Percentiles rank a stretch among this genome's conserved stretches.
Evolutionary conservation across 108 stramenopile genomes (phyloP).

Genomic region (Cylindrotheca fusiformis): DNA sequence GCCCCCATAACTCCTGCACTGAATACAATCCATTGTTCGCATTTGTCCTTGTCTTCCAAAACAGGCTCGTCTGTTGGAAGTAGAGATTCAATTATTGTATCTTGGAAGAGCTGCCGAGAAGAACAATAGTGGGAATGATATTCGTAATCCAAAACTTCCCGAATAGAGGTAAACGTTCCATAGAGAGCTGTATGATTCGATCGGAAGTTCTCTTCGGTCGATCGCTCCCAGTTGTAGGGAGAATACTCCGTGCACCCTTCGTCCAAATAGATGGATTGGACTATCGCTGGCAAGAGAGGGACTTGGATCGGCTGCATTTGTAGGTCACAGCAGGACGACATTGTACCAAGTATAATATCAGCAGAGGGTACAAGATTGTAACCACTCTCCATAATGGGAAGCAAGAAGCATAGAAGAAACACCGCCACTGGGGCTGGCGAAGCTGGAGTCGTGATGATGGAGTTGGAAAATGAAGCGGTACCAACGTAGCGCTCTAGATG

Average conservation of each 20-base stretch:
- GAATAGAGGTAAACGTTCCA: constrained; percentile 29
- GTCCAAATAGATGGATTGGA: no score
- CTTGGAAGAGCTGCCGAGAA: constrained; percentile 44
- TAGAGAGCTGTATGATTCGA: constrained; percentile 5
- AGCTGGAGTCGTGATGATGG: no score
- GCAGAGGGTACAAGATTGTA: background rate
- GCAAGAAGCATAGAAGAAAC: no score
- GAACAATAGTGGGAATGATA: constrained; percentile 46
- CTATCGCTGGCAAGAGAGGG: background rate
- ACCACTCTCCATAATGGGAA: background rate
- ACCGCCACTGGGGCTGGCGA: no score
- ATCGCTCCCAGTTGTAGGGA: constrained; percentile 19
- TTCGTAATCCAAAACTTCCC: constrained; percentile 35
- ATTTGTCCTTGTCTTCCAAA: constrained; percentile 1
- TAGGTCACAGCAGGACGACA: background rate
- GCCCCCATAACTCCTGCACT: constrained; percentile 89
- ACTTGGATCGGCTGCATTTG: background rate
- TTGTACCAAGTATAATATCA: background rate
- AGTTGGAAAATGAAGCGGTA: no score
- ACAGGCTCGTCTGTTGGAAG: constrained; percentile 4
- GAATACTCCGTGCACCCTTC: no score
- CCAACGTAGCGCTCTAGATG: no score
- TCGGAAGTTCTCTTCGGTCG: constrained; percentile 31
- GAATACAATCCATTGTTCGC: constrained; percentile 53
- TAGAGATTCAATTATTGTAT: constrained; percentile 33